Evolutionary conservation across 2,329 filamentous ascomycete species (phyloP).

Genomic region (Venturia asperata): DNA sequence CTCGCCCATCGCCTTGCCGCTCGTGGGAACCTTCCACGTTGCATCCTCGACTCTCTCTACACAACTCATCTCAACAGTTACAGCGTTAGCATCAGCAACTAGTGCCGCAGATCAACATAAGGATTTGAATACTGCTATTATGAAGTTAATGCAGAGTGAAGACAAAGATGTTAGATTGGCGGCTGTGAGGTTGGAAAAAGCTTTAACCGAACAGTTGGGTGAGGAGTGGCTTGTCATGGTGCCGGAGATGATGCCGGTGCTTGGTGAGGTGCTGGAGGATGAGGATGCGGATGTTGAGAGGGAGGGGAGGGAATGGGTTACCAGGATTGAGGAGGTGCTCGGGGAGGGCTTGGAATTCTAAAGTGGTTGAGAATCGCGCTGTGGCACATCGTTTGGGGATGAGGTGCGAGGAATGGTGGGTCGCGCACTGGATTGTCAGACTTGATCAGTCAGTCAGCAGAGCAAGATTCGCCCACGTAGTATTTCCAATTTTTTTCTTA

Average conservation of each 20-base stretch:
- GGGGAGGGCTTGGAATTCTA: constrained; percentile 72
- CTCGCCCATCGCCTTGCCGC: constrained; percentile 57
- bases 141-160: constrained; percentile 71
- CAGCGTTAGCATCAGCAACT: constrained; percentile 61
- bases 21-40: constrained; percentile 56
- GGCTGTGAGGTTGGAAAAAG: constrained; percentile 74
- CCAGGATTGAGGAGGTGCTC: constrained; percentile 78
- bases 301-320: constrained; percentile 85
- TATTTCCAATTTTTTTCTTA: neutral
- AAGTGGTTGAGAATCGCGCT: neutral
- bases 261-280: constrained; percentile 92
- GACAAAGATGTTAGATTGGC: constrained; percentile 66
- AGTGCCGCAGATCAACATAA: constrained; percentile 88
- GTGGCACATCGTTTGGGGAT: neutral
- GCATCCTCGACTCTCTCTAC: constrained; percentile 21
- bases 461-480: neutral
- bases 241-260: constrained; percentile 93
- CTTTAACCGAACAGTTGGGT: constrained; percentile 69
- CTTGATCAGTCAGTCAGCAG: too few relatives aligned
- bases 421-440: neutral
- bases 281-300: constrained; percentile 89
- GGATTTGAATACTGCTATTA: constrained; percentile 70
- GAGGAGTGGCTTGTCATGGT: constrained; percentile 90
- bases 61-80: constrained; percentile 41
- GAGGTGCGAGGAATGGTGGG: too few relatives aligned